These are phyloP conservation scores for Cladosporium sp. DNA, from an alignment of 2,329 filamentous ascomycete species.

Conservation along the genomic window DNA sequence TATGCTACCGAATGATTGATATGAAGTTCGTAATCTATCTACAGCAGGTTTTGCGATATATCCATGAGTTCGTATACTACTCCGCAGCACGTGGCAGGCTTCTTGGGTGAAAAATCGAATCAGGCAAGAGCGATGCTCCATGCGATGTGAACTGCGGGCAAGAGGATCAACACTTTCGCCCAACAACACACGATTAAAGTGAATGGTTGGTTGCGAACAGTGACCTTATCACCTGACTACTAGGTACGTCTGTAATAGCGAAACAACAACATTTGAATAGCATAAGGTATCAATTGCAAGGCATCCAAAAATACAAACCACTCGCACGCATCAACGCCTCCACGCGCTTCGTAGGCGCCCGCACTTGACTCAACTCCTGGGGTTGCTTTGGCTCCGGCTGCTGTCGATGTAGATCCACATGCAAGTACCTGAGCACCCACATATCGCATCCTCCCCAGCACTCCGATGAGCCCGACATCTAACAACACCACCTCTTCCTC, in stretches of 20 bases:
- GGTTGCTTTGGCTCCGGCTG: no score
- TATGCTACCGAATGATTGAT: background rate
- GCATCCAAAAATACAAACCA: background rate
- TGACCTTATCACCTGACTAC: no score
- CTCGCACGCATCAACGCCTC: background rate
- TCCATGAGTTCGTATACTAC: background rate
- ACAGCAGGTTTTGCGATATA: background rate
- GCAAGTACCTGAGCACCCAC: background rate
- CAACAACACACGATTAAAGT: background rate
- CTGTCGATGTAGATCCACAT: background rate
- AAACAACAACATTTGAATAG: background rate
- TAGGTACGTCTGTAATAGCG: background rate
- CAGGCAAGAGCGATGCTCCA: background rate
- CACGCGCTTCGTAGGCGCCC: background rate
- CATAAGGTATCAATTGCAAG: background rate
- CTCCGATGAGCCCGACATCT: constrained; percentile 1
- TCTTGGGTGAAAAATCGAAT: background rate
- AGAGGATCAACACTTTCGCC: background rate
- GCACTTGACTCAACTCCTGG: background rate
- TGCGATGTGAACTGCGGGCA: background rate
- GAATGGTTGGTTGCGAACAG: no score
- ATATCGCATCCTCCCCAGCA: background rate
- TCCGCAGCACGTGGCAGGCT: background rate
- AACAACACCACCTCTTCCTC: constrained; percentile 23
- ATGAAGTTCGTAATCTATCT: background rate